Evolutionary conservation across 2,329 filamentous ascomycete species (phyloP).

Genomic region (Alternaria tenuissima): DNA sequence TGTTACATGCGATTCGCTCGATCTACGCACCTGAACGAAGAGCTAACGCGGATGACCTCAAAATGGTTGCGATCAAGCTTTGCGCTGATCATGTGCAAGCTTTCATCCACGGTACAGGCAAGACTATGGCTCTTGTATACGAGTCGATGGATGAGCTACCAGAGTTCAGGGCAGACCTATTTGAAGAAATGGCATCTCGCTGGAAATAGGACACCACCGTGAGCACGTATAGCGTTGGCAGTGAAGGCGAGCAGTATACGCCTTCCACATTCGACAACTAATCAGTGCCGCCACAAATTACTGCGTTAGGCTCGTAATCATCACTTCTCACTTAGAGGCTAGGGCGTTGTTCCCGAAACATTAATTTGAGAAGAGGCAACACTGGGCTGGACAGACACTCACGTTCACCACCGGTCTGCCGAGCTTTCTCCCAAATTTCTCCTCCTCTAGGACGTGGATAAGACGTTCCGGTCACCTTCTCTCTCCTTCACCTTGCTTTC

Average conservation of each 20-base stretch:
- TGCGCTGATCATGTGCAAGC: constrained; percentile 42
- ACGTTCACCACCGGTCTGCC: constrained; percentile 6
- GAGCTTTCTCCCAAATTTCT: background rate
- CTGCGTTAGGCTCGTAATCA: background rate
- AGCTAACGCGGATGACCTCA: constrained; percentile 33
- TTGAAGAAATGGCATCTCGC: constrained; percentile 39
- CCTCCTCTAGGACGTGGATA: background rate
- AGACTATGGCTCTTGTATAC: constrained; percentile 37
- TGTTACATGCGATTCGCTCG: constrained; percentile 34
- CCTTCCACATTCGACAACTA: background rate
- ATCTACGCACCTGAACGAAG: constrained; percentile 36
- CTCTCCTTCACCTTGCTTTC: background rate
- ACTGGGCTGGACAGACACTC: background rate
- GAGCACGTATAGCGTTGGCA: background rate
- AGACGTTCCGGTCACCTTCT: background rate
- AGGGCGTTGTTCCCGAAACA: background rate
- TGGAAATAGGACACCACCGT: constrained; percentile 26
- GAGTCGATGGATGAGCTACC: constrained; percentile 41
- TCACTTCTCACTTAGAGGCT: background rate
- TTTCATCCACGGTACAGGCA: constrained; percentile 38
- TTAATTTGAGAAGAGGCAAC: background rate
- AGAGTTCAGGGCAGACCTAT: constrained; percentile 41
- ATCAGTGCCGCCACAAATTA: background rate
- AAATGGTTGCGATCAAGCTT: constrained; percentile 31
- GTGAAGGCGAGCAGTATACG: background rate